phyloP scores from a whole-genome alignment of 2,329 filamentous ascomycete genomes.

The Aspergillus bombycis region DNA sequence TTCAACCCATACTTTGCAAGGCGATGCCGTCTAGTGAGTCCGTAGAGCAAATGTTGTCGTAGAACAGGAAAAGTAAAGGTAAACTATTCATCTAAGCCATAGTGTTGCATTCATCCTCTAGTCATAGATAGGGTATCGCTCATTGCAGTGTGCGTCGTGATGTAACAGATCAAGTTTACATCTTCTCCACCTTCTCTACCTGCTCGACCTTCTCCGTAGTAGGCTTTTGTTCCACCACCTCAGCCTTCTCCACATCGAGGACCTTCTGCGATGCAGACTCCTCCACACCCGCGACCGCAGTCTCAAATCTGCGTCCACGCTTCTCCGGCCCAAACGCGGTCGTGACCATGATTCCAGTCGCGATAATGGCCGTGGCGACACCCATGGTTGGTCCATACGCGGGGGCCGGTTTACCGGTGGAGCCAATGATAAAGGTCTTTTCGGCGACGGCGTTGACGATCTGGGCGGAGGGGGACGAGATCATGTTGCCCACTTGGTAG shows the following conservation, averaged over 20 bases:
- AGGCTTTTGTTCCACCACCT: constrained; percentile 26
- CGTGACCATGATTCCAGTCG: constrained; percentile 68
- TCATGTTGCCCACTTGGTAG: constrained; percentile 75
- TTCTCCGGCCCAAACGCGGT: constrained; percentile 74
- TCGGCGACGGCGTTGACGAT: constrained; percentile 78
- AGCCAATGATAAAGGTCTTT: constrained; percentile 57
- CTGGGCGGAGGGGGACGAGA: constrained; percentile 66
- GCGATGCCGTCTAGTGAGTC: too few relatives aligned
- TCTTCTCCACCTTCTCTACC: constrained; percentile 26
- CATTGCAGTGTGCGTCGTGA: not conserved
- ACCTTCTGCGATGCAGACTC: constrained; percentile 17
- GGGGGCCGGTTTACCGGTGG: constrained; percentile 61
- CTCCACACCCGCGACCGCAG: constrained; percentile 51
- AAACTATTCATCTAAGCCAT: not conserved
- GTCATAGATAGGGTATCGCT: not conserved
- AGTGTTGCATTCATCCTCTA: not conserved
- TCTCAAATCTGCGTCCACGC: constrained; percentile 70
- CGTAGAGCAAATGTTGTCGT: too few relatives aligned
- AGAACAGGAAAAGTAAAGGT: too few relatives aligned
- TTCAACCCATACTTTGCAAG: too few relatives aligned
- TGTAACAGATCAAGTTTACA: constrained; percentile 2
- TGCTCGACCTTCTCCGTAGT: constrained; percentile 24
- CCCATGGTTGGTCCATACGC: constrained; percentile 78
- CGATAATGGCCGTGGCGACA: constrained; percentile 76
- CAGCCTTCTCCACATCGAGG: constrained; percentile 26